Conservation (phyloP, 768 basidiomycete genomes). For the Galerina sulciceps region DNA sequence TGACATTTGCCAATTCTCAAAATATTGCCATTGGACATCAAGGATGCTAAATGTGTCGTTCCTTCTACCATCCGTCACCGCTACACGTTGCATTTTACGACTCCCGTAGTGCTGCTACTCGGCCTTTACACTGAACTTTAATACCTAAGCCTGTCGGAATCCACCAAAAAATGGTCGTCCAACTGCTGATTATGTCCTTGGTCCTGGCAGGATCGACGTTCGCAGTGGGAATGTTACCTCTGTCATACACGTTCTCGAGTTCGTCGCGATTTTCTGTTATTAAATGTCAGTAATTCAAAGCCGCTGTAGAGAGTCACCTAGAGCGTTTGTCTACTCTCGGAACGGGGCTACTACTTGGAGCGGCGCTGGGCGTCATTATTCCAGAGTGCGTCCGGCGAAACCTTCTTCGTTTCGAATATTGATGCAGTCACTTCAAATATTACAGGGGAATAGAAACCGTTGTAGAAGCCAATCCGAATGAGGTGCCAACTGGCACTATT, state of each 20-base stretch:
- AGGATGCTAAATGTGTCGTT: too few relatives aligned
- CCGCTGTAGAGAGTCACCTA: slow-evolving; percentile 36
- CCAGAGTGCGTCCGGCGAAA: slow-evolving; percentile 72
- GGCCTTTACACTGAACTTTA: too few relatives aligned
- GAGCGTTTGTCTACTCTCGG: slow-evolving; percentile 61
- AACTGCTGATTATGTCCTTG: slow-evolving; percentile 59
- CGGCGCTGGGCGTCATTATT: slow-evolving; percentile 89
- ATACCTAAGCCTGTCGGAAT: too few relatives aligned
- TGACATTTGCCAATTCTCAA: not conserved
- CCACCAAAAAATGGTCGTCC: slow-evolving; percentile 33
- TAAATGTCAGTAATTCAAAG: slow-evolving; percentile 11
- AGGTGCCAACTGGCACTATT: slow-evolving; percentile 55
- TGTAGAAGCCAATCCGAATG: slow-evolving; percentile 34
- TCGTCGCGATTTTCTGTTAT: slow-evolving; percentile 28
- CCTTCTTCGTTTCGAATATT: not conserved
- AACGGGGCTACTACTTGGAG: slow-evolving; percentile 86
- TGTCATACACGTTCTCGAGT: slow-evolving; percentile 78
- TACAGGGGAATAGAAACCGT: slow-evolving; percentile 75
- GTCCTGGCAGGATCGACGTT: slow-evolving; percentile 69
- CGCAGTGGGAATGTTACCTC: slow-evolving; percentile 72
- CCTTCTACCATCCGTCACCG: too few relatives aligned
- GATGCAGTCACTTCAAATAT: not conserved
- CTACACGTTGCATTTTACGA: too few relatives aligned
- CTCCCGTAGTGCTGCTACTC: too few relatives aligned
- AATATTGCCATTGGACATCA: too few relatives aligned